phyloP scores from a whole-genome alignment of 2,329 filamentous ascomycete genomes.

The Aspergillus terreus region DNA sequence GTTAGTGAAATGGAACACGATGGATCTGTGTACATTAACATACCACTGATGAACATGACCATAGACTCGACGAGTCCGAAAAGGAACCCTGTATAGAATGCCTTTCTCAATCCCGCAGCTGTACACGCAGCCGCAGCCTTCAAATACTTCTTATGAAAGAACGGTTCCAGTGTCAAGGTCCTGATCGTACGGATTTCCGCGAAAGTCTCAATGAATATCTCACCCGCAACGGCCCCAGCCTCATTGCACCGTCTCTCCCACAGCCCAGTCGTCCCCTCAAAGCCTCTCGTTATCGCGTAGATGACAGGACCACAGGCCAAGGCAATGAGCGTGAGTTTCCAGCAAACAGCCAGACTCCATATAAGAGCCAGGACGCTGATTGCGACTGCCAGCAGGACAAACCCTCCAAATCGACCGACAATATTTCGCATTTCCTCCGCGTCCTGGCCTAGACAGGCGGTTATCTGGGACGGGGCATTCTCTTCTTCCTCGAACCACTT shows the following conservation, averaged over 20 bases:
- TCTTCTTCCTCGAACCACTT: constrained; percentile 71
- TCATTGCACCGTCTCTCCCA: constrained; percentile 71
- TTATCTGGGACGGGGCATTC: constrained; percentile 63
- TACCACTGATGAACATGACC: constrained; percentile 63
- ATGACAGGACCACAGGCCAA: constrained; percentile 66
- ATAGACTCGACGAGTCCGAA: constrained; percentile 76
- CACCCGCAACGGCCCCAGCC: constrained; percentile 56
- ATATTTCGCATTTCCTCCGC: constrained; percentile 85
- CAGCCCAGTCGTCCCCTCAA: constrained; percentile 60
- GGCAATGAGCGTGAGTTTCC: constrained; percentile 76
- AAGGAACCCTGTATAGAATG: constrained; percentile 63
- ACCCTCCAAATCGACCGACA: constrained; percentile 71
- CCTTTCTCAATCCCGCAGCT: constrained; percentile 61
- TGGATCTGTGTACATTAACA: constrained; percentile 7
- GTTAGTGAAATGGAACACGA: background rate
- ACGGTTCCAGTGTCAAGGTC: constrained; percentile 66
- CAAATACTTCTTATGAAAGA: constrained; percentile 65
- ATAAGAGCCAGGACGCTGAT: constrained; percentile 67
- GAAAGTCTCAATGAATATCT: constrained; percentile 71
- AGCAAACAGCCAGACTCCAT: constrained; percentile 72
- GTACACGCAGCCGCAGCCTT: constrained; percentile 52
- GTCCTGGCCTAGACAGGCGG: constrained; percentile 71
- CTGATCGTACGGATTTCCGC: constrained; percentile 75
- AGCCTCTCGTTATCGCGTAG: constrained; percentile 61
- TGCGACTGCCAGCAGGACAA: constrained; percentile 61